These are phyloP conservation scores for Boletus speciosus DNA, from an alignment of 768 basidiomycete genomes.

Conservation along the genomic window DNA sequence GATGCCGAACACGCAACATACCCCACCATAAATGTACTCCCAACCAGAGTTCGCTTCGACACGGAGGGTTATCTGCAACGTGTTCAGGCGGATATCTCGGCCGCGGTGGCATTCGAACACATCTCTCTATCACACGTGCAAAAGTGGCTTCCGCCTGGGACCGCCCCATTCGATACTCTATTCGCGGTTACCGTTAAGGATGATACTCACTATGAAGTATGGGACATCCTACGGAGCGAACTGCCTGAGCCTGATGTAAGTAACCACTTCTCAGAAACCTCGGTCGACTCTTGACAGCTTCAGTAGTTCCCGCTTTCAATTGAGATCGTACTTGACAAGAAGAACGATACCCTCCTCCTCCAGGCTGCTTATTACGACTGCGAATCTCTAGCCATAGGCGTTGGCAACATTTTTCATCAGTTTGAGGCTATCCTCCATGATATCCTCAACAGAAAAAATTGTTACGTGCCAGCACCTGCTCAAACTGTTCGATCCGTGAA, in stretches of 20 bases:
- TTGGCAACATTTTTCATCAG: conserved; percentile 19
- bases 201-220: conserved; percentile 13
- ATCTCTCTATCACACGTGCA: conserved; percentile 30
- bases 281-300: neutral
- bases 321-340: conserved; percentile 25
- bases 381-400: conserved; percentile 14
- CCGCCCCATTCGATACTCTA: conserved; percentile 28
- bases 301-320: conserved; percentile 22
- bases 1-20: conserved; percentile 20
- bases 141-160: conserved; percentile 27
- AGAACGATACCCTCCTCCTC: conserved; percentile 13
- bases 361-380: conserved; percentile 23
- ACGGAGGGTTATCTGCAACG: conserved; percentile 14
- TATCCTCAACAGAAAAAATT: conserved; percentile 10
- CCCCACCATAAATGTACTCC: conserved; percentile 30
- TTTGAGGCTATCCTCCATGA: conserved; percentile 26
- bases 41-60: conserved; percentile 22
- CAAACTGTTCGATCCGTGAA: neutral
- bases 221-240: conserved; percentile 28
- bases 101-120: conserved; percentile 28
- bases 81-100: conserved; percentile 28
- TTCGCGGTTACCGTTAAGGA: conserved; percentile 31
- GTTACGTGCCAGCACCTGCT: neutral
- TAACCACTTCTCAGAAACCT: neutral
- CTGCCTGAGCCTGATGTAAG: conserved; percentile 33